Base-by-base conservation (phyloP, 202 grass and related monocot species). In the Eragrostis tef region DNA sequence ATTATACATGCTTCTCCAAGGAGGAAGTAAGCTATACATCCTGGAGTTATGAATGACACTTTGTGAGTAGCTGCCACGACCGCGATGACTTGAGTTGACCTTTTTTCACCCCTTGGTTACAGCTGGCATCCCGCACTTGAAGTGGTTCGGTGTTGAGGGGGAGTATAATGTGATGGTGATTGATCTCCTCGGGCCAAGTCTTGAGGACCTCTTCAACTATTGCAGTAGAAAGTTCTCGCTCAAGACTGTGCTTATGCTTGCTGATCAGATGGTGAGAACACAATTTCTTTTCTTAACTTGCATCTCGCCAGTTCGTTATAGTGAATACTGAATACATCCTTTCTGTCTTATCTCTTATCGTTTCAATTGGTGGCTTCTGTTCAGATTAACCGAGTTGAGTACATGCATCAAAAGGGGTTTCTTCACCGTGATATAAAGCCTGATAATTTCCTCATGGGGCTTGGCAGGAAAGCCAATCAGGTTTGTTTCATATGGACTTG, bases 371-470 rank as follows among this genome's bases (percentile, higher is more conserved):
- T 78, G 22, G 6, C 43, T 82, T 27, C 34, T 62, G 12, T 70
- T 29, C 75, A 99, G 96, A 93, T 99, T 77, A 99, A 93, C 41
- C 85, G 96, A 57, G 92, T 99, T 70, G 96, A 99, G 34, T 96
- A 99, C 83, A 95, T 99, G 92, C 96, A 99, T 61, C 81, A 79
- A 56, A 95, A 92, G 83, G 96, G 93, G 22, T 99, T 99, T 89
- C 87, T 99, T 90, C 96, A 99, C n/a, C 93, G 96, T 85, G 96
- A 99, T 76, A 99, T 99, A 64, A 99, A 99, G 51, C 96, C 96
- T 36, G 96, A 99, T 63, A 95, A 99, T 86, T 99, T 95, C 78
- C 85, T 99, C 34, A 95, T 95, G 92, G 96, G 96, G 25, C 90
- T 99, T 83, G 96, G 96, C 36, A 94, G 90, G 57, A 99, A 99